These are phyloP conservation scores for Xylaria flabelliformis DNA, from an alignment of 495 filamentous ascomycete genomes.

Conservation along the genomic window DNA sequence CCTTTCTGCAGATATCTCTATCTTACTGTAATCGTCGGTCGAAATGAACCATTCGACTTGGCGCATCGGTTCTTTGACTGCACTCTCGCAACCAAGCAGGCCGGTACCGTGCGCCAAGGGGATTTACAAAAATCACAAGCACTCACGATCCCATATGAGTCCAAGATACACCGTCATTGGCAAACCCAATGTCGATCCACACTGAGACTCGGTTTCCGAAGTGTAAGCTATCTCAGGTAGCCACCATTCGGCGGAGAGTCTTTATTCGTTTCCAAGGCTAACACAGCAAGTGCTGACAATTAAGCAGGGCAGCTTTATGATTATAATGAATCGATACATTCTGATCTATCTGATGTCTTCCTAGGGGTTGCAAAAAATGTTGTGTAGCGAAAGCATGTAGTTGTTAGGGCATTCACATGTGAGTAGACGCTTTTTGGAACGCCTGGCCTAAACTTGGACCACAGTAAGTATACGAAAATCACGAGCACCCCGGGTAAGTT, in stretches of 20 bases:
- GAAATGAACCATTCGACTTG: slow-evolving; percentile 36
- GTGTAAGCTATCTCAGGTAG: background rate
- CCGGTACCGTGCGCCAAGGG: slow-evolving; percentile 26
- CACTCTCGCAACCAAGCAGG: slow-evolving; percentile 19
- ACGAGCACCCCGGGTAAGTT: slow-evolving; percentile 18
- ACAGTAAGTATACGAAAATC: background rate
- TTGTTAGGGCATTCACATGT: background rate
- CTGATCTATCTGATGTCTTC: background rate
- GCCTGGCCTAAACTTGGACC: background rate
- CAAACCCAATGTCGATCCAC: slow-evolving; percentile 11
- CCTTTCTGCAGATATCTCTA: background rate
- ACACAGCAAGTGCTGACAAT: background rate
- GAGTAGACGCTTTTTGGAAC: background rate
- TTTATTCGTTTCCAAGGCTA: background rate
- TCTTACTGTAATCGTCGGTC: slow-evolving; percentile 32
- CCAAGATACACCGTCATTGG: slow-evolving; percentile 6
- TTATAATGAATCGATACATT: background rate
- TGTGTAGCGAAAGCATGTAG: background rate
- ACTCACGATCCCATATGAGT: slow-evolving; percentile 25
- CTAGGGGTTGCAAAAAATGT: background rate
- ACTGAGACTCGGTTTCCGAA: slow-evolving; percentile 21
- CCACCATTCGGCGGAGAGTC: background rate
- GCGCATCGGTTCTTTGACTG: slow-evolving; percentile 36
- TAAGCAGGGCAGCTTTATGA: background rate
- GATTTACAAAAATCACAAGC: slow-evolving; percentile 10